Conservation (phyloP, 164 flowering plant genomes). For the Aristolochia californica region DNA sequence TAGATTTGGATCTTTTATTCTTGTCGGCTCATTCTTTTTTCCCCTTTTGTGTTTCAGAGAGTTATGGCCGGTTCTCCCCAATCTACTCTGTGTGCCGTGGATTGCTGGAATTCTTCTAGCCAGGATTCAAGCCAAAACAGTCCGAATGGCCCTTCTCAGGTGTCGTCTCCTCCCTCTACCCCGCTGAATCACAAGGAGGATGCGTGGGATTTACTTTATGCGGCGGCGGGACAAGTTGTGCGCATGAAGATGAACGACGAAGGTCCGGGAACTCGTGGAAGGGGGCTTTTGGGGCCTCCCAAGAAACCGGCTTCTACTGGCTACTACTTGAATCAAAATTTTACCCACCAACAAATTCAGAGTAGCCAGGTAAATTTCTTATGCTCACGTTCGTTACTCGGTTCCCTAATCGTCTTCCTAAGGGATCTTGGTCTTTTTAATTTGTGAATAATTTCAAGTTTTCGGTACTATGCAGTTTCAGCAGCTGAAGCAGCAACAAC, state of each 20-base stretch:
- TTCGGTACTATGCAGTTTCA: constrained; percentile 26
- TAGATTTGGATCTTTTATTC: not conserved
- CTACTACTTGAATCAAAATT: constrained; percentile 15
- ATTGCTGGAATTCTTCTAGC: constrained; percentile 29
- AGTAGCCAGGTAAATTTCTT: constrained; percentile 21
- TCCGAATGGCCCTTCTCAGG: constrained; percentile 29
- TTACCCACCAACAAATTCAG: constrained; percentile 33
- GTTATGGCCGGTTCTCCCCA: constrained; percentile 52
- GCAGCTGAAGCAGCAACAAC: constrained; percentile 37
- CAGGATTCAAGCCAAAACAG: constrained; percentile 41
- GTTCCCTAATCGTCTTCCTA: no score
- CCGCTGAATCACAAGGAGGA: constrained; percentile 14
- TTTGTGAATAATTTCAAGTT: no score
- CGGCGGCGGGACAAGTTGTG: constrained; percentile 59
- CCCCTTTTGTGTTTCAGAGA: constrained; percentile 17
- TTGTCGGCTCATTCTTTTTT: not conserved
- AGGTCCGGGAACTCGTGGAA: constrained; percentile 2
- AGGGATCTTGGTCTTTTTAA: no score
- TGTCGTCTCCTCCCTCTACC: constrained; percentile 31
- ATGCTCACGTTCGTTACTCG: not conserved
- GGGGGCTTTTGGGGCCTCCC: constrained; percentile 28
- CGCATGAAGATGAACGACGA: constrained; percentile 39
- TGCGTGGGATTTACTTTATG: constrained; percentile 50
- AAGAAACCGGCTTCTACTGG: constrained; percentile 11
- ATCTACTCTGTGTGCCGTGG: constrained; percentile 43